Evolutionary conservation across 352 stramenopile genomes (phyloP), one percentile per base, ranked within the genome.

Genomic region (Paralagenidium karlingii): DNA sequence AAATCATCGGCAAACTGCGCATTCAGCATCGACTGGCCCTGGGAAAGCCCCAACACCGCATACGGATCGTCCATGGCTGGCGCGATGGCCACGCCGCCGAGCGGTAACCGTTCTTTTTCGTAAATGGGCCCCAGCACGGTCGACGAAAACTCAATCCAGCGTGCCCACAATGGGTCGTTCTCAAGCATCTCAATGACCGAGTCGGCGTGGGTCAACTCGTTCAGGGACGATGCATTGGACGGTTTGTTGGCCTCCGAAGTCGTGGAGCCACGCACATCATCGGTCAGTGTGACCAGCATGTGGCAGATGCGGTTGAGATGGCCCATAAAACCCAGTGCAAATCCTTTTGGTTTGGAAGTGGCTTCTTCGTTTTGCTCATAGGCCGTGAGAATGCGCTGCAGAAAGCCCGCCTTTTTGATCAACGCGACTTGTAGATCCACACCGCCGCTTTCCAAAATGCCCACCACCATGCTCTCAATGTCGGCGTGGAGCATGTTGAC

Each of bases 401-500:
- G 47, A 29, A 92, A 42, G 3, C 55, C 73, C 2, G 61, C 71
- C 36, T 89, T 65, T 53, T 82, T 76, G 34, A 92, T 76, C 56
- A 92, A 63, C 43, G 60, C 70, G 36, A 65, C 59, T 34, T 87
- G 58, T 27, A 89, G 49, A 43, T 87, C 73, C 31, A 68, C 60
- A 34, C 78, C 76, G 22, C 73, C 76, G 46, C 67, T 82, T 55
- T 87, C 76, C 40, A 92, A 63, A 36, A 92, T 76, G 15, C 75
- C 74, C 26, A 87, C 65, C 21, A 89, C 60, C 68, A 92, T 84
- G 56, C 63, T 86, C 49, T 92, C 78, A 16, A 92, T 63, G 29
- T 92, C 75, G 1, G 78, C 63, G 38, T 92, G 78, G 1, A 92
- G 65, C 70, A 92, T 86, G 54, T 89, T 92, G 33, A 88, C 75